Percentiles rank a stretch among this genome's conserved stretches.
Conservation (phyloP, 768 basidiomycete species). For the Trametes punicea region DNA sequence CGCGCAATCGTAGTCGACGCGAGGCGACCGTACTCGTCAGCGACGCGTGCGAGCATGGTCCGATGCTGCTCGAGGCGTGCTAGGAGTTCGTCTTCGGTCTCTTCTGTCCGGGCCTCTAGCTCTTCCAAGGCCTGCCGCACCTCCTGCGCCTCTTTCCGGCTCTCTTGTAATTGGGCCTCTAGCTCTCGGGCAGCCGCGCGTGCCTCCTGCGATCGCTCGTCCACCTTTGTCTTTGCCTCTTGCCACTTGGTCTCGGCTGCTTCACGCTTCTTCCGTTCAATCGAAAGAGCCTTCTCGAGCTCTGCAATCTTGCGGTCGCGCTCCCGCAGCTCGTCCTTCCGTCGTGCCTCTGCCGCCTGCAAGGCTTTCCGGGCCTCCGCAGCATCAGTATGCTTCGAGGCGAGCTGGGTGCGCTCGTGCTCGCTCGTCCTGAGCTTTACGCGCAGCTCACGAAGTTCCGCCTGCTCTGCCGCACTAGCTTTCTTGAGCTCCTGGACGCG, state of each 20-base stretch:
- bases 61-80: constrained; percentile 51
- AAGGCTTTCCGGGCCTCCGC: constrained; percentile 50
- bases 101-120: constrained; percentile 31
- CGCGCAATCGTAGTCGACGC: constrained; percentile 28
- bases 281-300: constrained; percentile 47
- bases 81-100: constrained; percentile 45
- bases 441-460: constrained; percentile 61
- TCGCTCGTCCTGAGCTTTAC: constrained; percentile 55
- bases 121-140: constrained; percentile 33
- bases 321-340: constrained; percentile 53
- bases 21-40: constrained; percentile 42
- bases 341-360: constrained; percentile 45
- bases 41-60: constrained; percentile 42
- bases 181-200: constrained; percentile 33
- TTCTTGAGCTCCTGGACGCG: constrained; percentile 63
- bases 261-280: constrained; percentile 52
- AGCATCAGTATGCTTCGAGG: constrained; percentile 49
- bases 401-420: constrained; percentile 51
- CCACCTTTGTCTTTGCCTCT: constrained; percentile 40
- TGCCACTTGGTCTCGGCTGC: constrained; percentile 41
- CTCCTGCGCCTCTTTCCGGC: constrained; percentile 36
- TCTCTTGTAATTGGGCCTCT: constrained; percentile 37
- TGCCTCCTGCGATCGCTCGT: constrained; percentile 39
- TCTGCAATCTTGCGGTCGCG: constrained; percentile 53
- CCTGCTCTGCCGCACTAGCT: constrained; percentile 44